These are phyloP conservation scores for Cryphonectria naterciae DNA, from an alignment of 2,329 filamentous ascomycete species.

Conservation along the genomic window DNA sequence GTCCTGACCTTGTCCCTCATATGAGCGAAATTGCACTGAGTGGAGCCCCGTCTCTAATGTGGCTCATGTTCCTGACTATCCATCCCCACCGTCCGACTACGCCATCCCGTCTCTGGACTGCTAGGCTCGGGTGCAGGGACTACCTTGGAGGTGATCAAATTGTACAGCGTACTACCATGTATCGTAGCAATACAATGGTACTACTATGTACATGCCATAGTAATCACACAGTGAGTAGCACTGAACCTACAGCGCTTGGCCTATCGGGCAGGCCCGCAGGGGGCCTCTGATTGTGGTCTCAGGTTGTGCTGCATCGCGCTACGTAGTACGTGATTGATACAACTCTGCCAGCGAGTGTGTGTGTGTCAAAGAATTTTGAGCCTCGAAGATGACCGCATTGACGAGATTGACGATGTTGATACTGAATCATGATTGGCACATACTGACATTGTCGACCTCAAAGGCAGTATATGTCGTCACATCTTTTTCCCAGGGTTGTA, in stretches of 20 bases:
- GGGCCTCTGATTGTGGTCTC: neutral
- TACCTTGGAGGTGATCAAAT: neutral
- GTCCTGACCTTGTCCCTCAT: neutral
- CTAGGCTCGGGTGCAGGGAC: neutral
- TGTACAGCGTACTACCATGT: neutral
- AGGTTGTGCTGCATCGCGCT: neutral
- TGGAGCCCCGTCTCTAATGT: conserved; percentile 9
- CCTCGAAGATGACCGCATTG: neutral
- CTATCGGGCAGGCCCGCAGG: neutral
- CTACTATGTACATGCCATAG: too few relatives aligned
- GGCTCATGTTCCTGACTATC: conserved; percentile 16
- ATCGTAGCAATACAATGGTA: neutral
- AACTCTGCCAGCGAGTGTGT: neutral
- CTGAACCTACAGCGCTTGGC: neutral
- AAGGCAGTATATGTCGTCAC: neutral
- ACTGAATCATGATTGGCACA: neutral
- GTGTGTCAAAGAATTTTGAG: neutral
- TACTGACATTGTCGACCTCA: neutral
- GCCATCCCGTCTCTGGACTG: neutral
- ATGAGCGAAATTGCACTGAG: conserved; percentile 8
- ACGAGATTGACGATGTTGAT: neutral
- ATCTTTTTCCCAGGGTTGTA: neutral
- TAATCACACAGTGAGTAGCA: too few relatives aligned
- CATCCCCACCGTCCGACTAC: neutral
- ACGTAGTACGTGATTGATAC: neutral